These are phyloP conservation scores for Trifolium pratense DNA, from an alignment of 306 rosid species.

Conservation along the genomic window DNA sequence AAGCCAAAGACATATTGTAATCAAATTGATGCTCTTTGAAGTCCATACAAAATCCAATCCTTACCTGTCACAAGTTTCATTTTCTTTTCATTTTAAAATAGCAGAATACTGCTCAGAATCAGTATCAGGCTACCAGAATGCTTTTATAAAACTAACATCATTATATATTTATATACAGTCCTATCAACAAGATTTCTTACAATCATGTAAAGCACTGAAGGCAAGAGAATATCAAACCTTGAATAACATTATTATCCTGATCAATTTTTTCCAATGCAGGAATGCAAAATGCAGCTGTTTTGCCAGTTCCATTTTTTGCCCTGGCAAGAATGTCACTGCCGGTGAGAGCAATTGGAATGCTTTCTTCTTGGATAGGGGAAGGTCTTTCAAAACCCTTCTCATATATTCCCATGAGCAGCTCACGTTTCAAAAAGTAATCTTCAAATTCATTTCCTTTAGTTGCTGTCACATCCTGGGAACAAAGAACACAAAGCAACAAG, in stretches of 20 bases:
- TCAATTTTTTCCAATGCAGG: conserved; percentile 98
- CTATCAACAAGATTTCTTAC: conserved; percentile 8
- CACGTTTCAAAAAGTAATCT: conserved; percentile 98
- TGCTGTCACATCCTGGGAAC: conserved; percentile 91
- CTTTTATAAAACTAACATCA: conserved; percentile 8
- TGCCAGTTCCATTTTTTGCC: conserved; percentile 98
- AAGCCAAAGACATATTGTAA: neutral
- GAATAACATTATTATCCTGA: conserved; percentile 90
- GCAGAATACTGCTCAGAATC: conserved; percentile 13
- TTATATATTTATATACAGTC: neutral
- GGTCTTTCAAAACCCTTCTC: conserved; percentile 99
- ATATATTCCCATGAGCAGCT: conserved; percentile 97
- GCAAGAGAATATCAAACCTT: conserved; percentile 54
- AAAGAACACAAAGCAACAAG: conserved; percentile 40
- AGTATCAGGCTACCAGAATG: conserved; percentile 9
- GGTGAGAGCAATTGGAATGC: conserved; percentile 97
- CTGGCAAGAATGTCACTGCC: conserved; percentile 99
- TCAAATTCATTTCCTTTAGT: conserved; percentile 99
- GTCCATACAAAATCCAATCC: neutral
- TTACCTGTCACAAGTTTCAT: neutral
- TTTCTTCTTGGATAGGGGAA: conserved; percentile 99
- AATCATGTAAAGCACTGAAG: conserved; percentile 15
- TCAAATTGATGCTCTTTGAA: conserved; percentile 7
- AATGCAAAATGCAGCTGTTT: conserved; percentile 97
- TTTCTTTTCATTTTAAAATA: neutral